Percentiles rank a stretch among this genome's conserved stretches.
These are phyloP conservation scores for Carex cristatella DNA, from an alignment of 176 grass and related monocot genomes.

Conservation along the genomic window DNA sequence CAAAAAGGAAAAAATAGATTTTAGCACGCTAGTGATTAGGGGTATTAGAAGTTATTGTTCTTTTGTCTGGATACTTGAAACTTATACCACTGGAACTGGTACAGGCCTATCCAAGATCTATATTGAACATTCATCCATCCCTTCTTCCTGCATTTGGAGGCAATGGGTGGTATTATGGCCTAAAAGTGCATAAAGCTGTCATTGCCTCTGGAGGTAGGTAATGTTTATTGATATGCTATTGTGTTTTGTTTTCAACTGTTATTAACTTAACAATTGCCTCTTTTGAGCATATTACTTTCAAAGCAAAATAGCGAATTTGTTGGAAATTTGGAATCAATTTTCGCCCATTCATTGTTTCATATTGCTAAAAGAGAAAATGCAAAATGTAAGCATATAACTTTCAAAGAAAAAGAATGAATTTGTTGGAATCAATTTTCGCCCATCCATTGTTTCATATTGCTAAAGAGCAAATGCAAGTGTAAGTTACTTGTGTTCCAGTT, in stretches of 20 bases:
- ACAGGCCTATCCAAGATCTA: conserved; percentile 49
- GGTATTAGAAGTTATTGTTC: conserved; percentile 19
- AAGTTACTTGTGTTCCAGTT: background rate
- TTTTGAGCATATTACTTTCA: background rate
- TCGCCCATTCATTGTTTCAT: too few species aligned
- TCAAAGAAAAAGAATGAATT: background rate
- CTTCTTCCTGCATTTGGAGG: conserved; percentile 93
- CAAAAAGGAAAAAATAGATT: too few species aligned
- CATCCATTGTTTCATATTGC: background rate
- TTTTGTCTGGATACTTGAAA: conserved; percentile 93
- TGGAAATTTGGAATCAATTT: too few species aligned
- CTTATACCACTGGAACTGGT: conserved; percentile 73
- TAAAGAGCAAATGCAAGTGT: background rate
- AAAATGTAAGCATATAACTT: background rate
- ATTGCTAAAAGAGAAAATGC: too few species aligned
- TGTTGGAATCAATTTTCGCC: background rate
- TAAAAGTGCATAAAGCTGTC: conserved; percentile 77
- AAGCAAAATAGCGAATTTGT: too few species aligned
- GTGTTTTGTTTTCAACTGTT: background rate
- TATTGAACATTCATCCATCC: conserved; percentile 94
- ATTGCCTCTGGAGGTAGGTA: conserved; percentile 88
- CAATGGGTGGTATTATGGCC: conserved; percentile 80
- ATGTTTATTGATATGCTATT: background rate
- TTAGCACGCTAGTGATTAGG: too few species aligned
- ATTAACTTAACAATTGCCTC: background rate